Percentiles rank a stretch among this genome's conserved stretches.
phyloP scores from a whole-genome alignment of 306 rosid genomes.

The Vicia sativa region DNA sequence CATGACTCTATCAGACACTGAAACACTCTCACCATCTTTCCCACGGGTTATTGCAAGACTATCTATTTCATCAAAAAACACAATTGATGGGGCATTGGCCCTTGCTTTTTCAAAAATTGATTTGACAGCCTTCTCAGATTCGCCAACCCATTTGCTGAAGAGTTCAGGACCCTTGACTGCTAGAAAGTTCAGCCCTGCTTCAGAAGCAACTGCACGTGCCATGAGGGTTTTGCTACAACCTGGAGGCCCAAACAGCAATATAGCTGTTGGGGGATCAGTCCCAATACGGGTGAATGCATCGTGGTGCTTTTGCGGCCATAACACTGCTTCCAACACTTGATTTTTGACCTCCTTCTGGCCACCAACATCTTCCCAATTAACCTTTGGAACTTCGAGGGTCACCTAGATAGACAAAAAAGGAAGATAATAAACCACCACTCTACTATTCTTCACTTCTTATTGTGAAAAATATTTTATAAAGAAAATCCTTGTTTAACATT shows the following conservation, averaged over 20 bases:
- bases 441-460: conserved; percentile 17
- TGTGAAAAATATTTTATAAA: conserved; percentile 1
- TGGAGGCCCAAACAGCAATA: conserved; percentile 92
- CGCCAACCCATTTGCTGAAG: conserved; percentile 99
- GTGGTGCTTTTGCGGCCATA: conserved; percentile 90
- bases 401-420: conserved; percentile 52
- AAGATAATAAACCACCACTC: not conserved
- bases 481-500: conserved; percentile 11
- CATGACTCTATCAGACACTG: conserved; percentile 93
- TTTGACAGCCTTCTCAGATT: conserved; percentile 96
- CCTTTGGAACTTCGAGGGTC: conserved; percentile 90
- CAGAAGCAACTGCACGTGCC: conserved; percentile 97
- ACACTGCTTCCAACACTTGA: conserved; percentile 88
- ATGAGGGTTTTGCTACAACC: conserved; percentile 97
- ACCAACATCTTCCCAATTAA: conserved; percentile 93
- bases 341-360: conserved; percentile 87
- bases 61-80: conserved; percentile 92
- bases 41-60: conserved; percentile 85
- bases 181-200: conserved; percentile 84
- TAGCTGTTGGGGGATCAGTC: conserved; percentile 79
- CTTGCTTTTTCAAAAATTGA: conserved; percentile 90
- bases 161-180: conserved; percentile 98
- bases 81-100: conserved; percentile 91
- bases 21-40: conserved; percentile 82
- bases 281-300: conserved; percentile 87